Evolutionary conservation across 2,329 filamentous ascomycete genomes (phyloP), one percentile per base, ranked within the genome.

Genomic region (Penicillium sp.): DNA sequence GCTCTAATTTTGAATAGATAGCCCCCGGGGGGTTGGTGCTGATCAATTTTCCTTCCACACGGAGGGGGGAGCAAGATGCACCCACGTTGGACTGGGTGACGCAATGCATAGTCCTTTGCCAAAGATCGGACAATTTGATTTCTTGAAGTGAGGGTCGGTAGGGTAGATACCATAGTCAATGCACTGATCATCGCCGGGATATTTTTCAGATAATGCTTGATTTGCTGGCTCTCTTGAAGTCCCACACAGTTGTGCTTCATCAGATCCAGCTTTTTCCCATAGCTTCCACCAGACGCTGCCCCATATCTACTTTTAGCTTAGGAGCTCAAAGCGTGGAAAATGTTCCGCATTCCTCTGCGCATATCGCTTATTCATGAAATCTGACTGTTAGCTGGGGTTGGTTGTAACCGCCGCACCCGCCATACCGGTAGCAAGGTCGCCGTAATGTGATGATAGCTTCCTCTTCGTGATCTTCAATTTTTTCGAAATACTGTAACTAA

Each of bases 281-380:
- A 13, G 22, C 30, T 53, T 40, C 19, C 13, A 13, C 19, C 25
- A 25, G n/a, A 42, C 40, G 37, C 37, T 38, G 22, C 51, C 37
- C 6, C 28, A 16, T 14, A 14, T 40, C 51, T 28, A 25, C 25
- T 28, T 38, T 38, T 40, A 26, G 35, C 14, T 28, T 53, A 19
- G 13, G n/a, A 7, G 25, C 13, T 26, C 7, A 25, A 26, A 35
- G 30, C 30, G 35, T 22, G 26, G n/a, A 28, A 26, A 38, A 26
- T 53, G 22, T 53, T 30, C 51, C 51, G 37, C 51, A 53, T 53
- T 53, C 51, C 25, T 42, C 35, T 53, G 26, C 35, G 51, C 35
- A 33, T 53, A 16, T 53, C 35, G 51, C 51, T 53, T 33, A 22
- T 26, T 14, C 16, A 35, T 38, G 8, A 16, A 14, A 35, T 22